These are phyloP conservation scores for Halocafeteria seosinensis DNA, from an alignment of 108 stramenopile species.

Conservation along the genomic window DNA sequence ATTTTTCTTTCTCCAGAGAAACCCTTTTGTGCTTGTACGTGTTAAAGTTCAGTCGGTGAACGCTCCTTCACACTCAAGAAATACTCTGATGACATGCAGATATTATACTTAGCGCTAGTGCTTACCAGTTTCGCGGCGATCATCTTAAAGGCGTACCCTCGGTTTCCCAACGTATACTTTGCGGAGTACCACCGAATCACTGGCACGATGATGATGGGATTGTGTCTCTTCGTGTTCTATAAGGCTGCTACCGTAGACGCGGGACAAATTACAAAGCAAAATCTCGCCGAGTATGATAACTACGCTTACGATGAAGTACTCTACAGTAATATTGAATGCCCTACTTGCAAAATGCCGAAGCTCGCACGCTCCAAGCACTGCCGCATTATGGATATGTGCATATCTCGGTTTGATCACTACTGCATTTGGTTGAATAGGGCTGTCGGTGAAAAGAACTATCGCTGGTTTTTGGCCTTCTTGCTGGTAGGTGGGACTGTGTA, in stretches of 20 bases:
- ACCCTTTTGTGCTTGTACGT: neutral
- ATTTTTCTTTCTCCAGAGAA: neutral
- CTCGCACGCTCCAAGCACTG: conserved; percentile 86
- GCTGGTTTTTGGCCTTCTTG: conserved; percentile 38
- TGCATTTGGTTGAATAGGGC: conserved; percentile 78
- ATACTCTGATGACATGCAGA: neutral
- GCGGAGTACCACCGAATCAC: neutral
- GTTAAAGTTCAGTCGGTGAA: neutral
- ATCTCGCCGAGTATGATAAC: neutral
- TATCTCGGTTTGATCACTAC: conserved; percentile 87
- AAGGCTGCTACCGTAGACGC: neutral
- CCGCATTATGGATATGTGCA: conserved; percentile 59
- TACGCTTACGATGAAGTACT: neutral
- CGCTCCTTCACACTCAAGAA: neutral
- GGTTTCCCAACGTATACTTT: neutral
- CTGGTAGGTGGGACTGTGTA: no score
- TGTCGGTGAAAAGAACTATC: conserved; percentile 77
- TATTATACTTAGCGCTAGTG: neutral
- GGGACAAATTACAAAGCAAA: neutral
- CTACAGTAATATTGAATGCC: conserved; percentile 45
- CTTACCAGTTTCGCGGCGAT: neutral
- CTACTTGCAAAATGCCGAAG: conserved; percentile 72
- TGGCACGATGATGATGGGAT: neutral
- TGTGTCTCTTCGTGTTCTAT: neutral
- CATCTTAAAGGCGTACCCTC: neutral